Evolutionary conservation across 2,329 filamentous ascomycete genomes (phyloP).

Genomic region (Hymenoscyphus infarciens): DNA sequence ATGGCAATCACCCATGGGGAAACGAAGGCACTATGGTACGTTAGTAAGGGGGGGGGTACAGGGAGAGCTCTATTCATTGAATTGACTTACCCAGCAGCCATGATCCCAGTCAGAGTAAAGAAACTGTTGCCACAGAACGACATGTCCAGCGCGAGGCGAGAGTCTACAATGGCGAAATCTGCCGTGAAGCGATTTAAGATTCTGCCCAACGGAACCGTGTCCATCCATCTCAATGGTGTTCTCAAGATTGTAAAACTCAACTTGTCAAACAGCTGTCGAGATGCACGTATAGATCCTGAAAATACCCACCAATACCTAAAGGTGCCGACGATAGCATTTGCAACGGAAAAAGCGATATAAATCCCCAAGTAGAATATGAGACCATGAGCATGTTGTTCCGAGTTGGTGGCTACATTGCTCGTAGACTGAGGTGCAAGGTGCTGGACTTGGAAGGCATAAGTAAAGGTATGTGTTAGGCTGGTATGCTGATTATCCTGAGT

Average conservation of each 20-base stretch:
- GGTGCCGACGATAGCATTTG: constrained; percentile 56
- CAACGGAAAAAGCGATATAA: constrained; percentile 59
- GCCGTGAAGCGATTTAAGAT: constrained; percentile 75
- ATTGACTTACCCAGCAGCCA: constrained; percentile 52
- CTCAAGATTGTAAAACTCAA: constrained; percentile 66
- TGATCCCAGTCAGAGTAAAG: constrained; percentile 61
- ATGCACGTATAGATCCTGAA: constrained; percentile 63
- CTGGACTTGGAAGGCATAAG: constrained; percentile 46
- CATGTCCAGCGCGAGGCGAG: constrained; percentile 60
- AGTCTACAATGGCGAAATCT: constrained; percentile 73
- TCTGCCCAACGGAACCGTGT: constrained; percentile 73
- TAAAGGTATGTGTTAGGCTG: constrained; percentile 26
- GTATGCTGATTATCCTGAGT: constrained; percentile 43
- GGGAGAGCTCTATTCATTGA: constrained; percentile 20
- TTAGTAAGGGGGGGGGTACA: constrained; percentile 54
- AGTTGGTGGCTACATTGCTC: background rate
- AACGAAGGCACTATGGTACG: constrained; percentile 51
- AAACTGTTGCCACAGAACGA: constrained; percentile 57
- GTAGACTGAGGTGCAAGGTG: constrained; percentile 33
- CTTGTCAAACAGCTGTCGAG: constrained; percentile 62
- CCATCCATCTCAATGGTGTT: constrained; percentile 74
- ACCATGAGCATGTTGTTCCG: constrained; percentile 33
- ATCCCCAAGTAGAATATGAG: constrained; percentile 64
- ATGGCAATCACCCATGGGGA: constrained; percentile 64
- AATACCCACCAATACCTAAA: constrained; percentile 62